phyloP scores from a whole-genome alignment of 1,284 basidiomycete genomes.

The Ganoderma meredithae region DNA sequence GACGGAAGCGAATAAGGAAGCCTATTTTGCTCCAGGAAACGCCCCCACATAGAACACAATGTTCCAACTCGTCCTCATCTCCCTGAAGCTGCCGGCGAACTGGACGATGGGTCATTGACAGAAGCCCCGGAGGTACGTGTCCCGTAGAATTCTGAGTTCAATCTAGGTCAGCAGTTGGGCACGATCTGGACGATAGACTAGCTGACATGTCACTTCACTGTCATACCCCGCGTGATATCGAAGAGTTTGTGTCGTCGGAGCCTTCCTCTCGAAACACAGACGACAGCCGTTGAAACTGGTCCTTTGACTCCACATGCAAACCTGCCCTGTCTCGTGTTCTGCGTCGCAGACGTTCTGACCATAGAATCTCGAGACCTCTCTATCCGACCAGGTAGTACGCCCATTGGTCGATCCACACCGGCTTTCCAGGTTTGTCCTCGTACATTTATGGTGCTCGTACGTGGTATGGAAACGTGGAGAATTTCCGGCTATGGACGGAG shows the following conservation, averaged over 20 bases:
- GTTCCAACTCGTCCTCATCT: not conserved
- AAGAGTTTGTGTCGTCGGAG: not conserved
- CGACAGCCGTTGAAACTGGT: conserved; percentile 1
- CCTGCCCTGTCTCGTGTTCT: not conserved
- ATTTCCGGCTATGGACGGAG: not conserved
- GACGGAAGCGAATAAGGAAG: not conserved
- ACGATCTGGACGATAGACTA: not conserved
- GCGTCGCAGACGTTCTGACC: not conserved
- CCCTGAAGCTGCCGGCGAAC: not conserved
- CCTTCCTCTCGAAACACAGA: not conserved
- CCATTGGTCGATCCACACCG: not conserved
- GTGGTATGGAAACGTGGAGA: not conserved
- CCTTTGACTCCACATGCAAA: not conserved
- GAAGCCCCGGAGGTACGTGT: not conserved
- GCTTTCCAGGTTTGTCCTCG: not conserved
- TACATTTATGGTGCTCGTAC: not conserved
- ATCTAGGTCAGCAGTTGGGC: not conserved
- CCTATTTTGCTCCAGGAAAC: not conserved
- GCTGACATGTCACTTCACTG: conserved; percentile 1
- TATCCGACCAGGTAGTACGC: not conserved
- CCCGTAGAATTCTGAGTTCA: not conserved
- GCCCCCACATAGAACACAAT: not conserved
- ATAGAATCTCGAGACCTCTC: not conserved
- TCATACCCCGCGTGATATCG: conserved; percentile 5
- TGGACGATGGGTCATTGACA: not conserved